phyloP scores from a whole-genome alignment of 83 land plant genomes.

The Thuja plicata region DNA sequence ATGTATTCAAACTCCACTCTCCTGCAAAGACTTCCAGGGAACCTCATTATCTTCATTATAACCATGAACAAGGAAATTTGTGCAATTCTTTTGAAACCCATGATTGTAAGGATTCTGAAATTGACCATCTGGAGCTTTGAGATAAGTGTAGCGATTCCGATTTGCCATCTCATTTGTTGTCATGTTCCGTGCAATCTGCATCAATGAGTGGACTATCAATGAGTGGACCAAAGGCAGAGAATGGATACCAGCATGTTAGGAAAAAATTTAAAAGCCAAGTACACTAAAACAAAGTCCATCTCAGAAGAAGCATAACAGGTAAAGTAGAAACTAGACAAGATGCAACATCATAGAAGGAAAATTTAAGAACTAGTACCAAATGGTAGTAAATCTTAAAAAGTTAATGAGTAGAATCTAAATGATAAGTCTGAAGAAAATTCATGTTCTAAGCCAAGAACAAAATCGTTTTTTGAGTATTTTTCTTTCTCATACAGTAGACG shows the following conservation, averaged over 20 bases:
- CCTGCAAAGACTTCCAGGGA: conserved; percentile 49
- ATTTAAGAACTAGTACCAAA: neutral
- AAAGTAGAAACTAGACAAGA: neutral
- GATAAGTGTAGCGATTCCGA: conserved; percentile 49
- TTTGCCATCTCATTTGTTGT: conserved; percentile 79
- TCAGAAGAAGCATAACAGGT: neutral
- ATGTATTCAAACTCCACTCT: conserved; percentile 7
- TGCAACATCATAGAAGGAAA: neutral
- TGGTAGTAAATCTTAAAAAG: neutral
- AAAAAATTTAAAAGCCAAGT: neutral
- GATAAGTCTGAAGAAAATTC: neutral
- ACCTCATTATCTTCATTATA: conserved; percentile 58
- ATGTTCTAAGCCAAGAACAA: too few relatives aligned
- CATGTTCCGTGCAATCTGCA: conserved; percentile 74
- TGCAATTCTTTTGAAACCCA: conserved; percentile 61
- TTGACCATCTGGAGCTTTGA: conserved; percentile 62
- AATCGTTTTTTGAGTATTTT: too few relatives aligned
- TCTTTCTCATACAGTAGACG: too few relatives aligned
- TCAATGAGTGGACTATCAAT: neutral
- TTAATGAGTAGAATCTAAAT: too few relatives aligned
- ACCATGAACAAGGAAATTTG: conserved; percentile 58
- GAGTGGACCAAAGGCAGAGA: neutral
- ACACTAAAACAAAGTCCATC: neutral
- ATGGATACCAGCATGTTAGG: neutral
- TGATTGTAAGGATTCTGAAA: conserved; percentile 72